These are phyloP conservation scores for Podospora conica DNA, from an alignment of 495 filamentous ascomycete genomes.

Conservation along the genomic window DNA sequence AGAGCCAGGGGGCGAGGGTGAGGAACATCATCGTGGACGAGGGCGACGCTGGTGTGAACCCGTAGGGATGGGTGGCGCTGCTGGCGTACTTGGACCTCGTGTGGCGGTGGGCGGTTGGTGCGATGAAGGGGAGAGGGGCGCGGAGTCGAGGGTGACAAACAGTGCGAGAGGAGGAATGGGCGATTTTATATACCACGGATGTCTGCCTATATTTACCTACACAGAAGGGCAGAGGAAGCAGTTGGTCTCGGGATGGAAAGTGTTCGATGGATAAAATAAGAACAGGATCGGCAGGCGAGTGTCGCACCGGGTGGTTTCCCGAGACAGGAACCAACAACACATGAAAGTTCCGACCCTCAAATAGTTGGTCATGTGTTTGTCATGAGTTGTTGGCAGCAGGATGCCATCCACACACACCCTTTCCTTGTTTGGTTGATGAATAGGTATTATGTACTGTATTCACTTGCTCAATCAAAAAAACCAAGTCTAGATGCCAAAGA, in stretches of 20 bases:
- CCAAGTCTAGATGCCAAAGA: background rate
- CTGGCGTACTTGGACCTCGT: constrained; percentile 75
- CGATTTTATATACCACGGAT: background rate
- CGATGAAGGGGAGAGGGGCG: constrained; percentile 64
- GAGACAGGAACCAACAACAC: background rate
- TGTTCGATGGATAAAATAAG: background rate
- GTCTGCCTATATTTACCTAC: background rate
- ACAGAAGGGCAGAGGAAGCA: background rate
- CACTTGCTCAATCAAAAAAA: background rate
- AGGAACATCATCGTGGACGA: constrained; percentile 69
- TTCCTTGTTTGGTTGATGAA: background rate
- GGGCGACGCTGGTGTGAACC: constrained; percentile 15
- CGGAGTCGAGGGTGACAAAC: background rate
- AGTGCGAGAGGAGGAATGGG: background rate
- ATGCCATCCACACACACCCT: background rate
- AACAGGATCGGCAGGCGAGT: background rate
- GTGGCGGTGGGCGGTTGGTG: constrained; percentile 80
- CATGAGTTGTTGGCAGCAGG: background rate
- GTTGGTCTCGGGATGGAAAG: background rate
- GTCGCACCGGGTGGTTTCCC: background rate
- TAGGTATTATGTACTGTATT: background rate
- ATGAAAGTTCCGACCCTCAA: background rate
- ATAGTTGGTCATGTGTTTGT: background rate
- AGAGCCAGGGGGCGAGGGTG: constrained; percentile 73
- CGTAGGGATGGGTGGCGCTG: constrained; percentile 43